Evolutionary conservation across 768 basidiomycete species (phyloP), one percentile per base, ranked within the genome.

Genomic region (Sporobolomyces roseus): DNA sequence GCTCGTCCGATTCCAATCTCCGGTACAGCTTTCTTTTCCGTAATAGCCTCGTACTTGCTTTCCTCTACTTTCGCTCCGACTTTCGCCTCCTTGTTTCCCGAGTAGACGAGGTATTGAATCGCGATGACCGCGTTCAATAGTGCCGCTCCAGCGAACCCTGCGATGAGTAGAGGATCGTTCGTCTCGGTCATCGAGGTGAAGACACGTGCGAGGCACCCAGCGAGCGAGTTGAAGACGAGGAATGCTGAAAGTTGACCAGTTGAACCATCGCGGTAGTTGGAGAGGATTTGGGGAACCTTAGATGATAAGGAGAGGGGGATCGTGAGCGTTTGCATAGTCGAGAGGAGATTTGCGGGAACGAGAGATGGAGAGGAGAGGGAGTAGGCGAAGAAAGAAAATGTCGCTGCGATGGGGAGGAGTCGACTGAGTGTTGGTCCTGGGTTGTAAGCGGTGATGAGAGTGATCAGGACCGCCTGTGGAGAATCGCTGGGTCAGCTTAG

Each of bases 181-280:
- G 96, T 87, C 78, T 98, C 94, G 36, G 88, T 88, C 14, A 87
- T 84, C 17, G 92, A 97, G 10, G 96, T 99, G 82, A 93, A 98
- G 21, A 98, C 81, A 51, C 96, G 83, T 0, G 94, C 96, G 43
- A 91, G 81, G 78, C 93, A 96, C 29, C 96, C 94, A 1, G 83
- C 83, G 45, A 98, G 84, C 71, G 94, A 91, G 58, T 91, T 84
- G 75, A 90, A 80, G 43, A 98, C 91, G 30, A 93, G 92, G 76
- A 99, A 90, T 0, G 91, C 85, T 16, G 91, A 93, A 48, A 99
- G 88, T 76, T 97, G 92, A 16, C 96, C 96, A 0, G 96, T 98
- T 10, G 88, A 90, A 55, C 83, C 79, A 7, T 85, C 81, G 51
- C 84, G 84, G 63, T 85, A 78, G 81, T 96, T 99, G 74, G 90